Conservation (phyloP, 2,329 filamentous ascomycete species). For the Teratosphaeria pseudoeucalypti region DNA sequence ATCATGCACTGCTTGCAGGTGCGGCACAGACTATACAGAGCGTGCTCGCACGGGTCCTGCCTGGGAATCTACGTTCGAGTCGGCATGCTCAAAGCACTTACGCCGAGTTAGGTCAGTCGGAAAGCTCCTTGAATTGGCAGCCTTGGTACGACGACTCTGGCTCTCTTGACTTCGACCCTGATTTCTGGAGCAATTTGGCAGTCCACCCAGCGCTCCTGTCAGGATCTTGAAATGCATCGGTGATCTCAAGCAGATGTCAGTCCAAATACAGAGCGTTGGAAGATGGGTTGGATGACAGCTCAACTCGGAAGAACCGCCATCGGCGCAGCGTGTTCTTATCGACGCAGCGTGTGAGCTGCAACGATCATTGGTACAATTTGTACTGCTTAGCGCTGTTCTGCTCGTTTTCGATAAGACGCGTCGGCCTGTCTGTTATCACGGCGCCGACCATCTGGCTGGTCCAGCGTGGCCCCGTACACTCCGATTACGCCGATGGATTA, state of each 20-base stretch:
- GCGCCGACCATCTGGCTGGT: neutral
- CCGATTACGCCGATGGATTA: neutral
- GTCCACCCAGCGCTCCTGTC: neutral
- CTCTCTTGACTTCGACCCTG: neutral
- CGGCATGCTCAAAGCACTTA: neutral
- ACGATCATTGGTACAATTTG: neutral
- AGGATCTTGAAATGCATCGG: neutral
- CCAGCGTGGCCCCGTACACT: neutral
- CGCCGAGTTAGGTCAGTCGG: neutral
- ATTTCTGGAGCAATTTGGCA: neutral
- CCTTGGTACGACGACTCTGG: neutral
- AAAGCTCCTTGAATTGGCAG: neutral
- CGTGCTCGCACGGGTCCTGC: neutral
- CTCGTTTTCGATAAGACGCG: neutral
- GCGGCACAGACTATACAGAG: neutral
- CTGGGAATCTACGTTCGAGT: neutral
- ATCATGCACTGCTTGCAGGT: neutral
- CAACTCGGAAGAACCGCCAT: no score
- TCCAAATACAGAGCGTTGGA: no score
- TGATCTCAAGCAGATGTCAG: no score
- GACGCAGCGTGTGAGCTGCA: no score
- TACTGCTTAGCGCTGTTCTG: neutral
- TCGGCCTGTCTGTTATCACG: neutral
- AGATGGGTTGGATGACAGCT: no score
- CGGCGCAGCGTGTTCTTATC: no score